phyloP scores from a whole-genome alignment of 352 stramenopile species.

The Pythium diclinum region DNA sequence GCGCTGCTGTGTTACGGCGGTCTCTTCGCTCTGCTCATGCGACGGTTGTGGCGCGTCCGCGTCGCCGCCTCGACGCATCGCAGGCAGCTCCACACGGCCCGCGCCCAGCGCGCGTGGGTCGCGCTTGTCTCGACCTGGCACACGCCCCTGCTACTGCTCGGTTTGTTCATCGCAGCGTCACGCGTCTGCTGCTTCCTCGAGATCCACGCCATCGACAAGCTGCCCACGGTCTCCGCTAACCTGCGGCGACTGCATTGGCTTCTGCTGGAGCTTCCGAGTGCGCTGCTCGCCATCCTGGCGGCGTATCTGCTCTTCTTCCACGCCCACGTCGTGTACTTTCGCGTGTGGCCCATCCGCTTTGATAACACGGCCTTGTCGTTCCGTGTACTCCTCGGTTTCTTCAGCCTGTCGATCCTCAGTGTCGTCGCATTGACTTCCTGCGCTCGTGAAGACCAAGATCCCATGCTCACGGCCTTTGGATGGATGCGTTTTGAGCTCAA shows the following conservation, averaged over 20 bases:
- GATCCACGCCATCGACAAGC: slow-evolving; percentile 1
- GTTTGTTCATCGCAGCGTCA: slow-evolving; percentile 2
- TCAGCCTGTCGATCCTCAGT: slow-evolving; percentile 1
- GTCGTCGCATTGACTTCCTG: slow-evolving; percentile 9
- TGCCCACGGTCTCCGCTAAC: background rate
- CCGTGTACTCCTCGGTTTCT: background rate
- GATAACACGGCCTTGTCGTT: background rate
- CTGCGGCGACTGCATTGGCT: slow-evolving; percentile 9
- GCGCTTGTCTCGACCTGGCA: slow-evolving; percentile 18
- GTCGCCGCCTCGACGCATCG: slow-evolving; percentile 5
- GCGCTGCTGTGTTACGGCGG: slow-evolving; percentile 3
- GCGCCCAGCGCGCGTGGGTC: slow-evolving; percentile 6
- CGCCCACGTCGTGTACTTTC: slow-evolving; percentile 22
- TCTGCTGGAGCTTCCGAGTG: slow-evolving; percentile 14
- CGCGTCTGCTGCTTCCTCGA: slow-evolving; percentile 15
- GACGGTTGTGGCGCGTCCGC: slow-evolving; percentile 7
- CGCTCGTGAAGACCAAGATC: background rate
- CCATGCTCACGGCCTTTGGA: background rate
- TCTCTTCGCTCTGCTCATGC: slow-evolving; percentile 12
- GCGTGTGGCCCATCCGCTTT: slow-evolving; percentile 13
- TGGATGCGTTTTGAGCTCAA: slow-evolving; percentile 14
- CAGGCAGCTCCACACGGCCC: slow-evolving; percentile 1
- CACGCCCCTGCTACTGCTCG: slow-evolving; percentile 19
- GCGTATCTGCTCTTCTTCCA: slow-evolving; percentile 21
- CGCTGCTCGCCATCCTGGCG: slow-evolving; percentile 6